Conservation (phyloP, 805 yeast genomes). For the Zygosaccharomyces kombuchaensis region DNA sequence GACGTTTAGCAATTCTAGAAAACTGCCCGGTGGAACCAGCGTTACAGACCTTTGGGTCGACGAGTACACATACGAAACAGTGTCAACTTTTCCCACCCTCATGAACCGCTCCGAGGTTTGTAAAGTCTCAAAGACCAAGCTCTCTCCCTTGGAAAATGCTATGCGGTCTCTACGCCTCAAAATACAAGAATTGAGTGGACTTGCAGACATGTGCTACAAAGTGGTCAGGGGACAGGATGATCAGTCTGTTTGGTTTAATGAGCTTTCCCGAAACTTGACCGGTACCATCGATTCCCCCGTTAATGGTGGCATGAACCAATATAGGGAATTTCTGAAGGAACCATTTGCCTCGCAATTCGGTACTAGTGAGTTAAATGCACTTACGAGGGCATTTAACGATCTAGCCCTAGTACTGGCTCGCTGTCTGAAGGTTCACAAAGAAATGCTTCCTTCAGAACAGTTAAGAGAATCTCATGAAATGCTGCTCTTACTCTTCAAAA, state of each 20-base stretch:
- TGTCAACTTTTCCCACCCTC: slow-evolving; percentile 76
- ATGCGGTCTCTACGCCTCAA: slow-evolving; percentile 59
- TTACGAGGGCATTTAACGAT: slow-evolving; percentile 54
- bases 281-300: slow-evolving; percentile 93
- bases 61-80: slow-evolving; percentile 73
- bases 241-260: slow-evolving; percentile 48
- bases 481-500: slow-evolving; percentile 56
- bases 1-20: slow-evolving; percentile 63
- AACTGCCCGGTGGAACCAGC: slow-evolving; percentile 67
- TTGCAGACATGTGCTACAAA: slow-evolving; percentile 56
- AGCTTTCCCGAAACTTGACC: slow-evolving; percentile 63
- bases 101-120: slow-evolving; percentile 79
- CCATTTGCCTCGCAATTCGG: slow-evolving; percentile 30
- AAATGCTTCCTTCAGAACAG: slow-evolving; percentile 47
- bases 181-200: slow-evolving; percentile 65
- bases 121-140: slow-evolving; percentile 42
- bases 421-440: slow-evolving; percentile 66
- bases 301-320: slow-evolving; percentile 87
- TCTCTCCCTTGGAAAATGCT: slow-evolving; percentile 86
- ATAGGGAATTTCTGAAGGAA: slow-evolving; percentile 56
- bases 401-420: slow-evolving; percentile 60
- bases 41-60: slow-evolving; percentile 84
- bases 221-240: slow-evolving; percentile 50
- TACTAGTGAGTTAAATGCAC: slow-evolving; percentile 28
- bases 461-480: slow-evolving; percentile 64